Evolutionary conservation across 2,329 filamentous ascomycete species (phyloP).

Genomic region (Dothistroma septosporum): DNA sequence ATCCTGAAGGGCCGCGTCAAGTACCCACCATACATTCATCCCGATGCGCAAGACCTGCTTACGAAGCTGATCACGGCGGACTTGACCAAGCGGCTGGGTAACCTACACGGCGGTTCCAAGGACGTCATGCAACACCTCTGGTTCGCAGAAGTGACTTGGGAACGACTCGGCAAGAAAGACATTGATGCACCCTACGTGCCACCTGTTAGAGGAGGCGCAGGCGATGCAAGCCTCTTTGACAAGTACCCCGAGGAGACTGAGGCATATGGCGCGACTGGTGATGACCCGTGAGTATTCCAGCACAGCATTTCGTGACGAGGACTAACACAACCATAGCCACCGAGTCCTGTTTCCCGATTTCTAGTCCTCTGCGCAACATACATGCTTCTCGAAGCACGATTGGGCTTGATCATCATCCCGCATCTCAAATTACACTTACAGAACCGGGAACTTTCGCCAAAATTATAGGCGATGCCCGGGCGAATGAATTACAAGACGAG

Average conservation of each 20-base stretch:
- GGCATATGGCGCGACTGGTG: constrained; percentile 72
- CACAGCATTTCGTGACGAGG: not conserved
- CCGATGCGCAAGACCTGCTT: constrained; percentile 87
- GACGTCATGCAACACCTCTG: constrained; percentile 95
- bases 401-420: not conserved
- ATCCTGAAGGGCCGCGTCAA: constrained; percentile 94
- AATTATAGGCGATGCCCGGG: not conserved
- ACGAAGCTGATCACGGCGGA: constrained; percentile 91
- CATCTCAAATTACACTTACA: not conserved
- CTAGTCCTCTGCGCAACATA: not conserved
- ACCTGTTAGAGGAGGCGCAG: constrained; percentile 86
- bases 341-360: constrained; percentile 1
- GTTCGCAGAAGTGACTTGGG: constrained; percentile 98
- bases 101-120: constrained; percentile 81
- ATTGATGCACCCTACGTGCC: constrained; percentile 98
- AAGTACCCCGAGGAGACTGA: constrained; percentile 97
- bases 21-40: constrained; percentile 92
- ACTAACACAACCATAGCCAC: not conserved
- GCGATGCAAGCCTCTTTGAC: constrained; percentile 96
- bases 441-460: not conserved
- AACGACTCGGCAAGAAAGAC: constrained; percentile 86
- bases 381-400: not conserved
- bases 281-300: constrained; percentile 71
- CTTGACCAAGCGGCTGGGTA: constrained; percentile 89
- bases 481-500: not conserved